Base-by-base conservation (phyloP, 805 yeast species). In the Limtongia smithiae region DNA sequence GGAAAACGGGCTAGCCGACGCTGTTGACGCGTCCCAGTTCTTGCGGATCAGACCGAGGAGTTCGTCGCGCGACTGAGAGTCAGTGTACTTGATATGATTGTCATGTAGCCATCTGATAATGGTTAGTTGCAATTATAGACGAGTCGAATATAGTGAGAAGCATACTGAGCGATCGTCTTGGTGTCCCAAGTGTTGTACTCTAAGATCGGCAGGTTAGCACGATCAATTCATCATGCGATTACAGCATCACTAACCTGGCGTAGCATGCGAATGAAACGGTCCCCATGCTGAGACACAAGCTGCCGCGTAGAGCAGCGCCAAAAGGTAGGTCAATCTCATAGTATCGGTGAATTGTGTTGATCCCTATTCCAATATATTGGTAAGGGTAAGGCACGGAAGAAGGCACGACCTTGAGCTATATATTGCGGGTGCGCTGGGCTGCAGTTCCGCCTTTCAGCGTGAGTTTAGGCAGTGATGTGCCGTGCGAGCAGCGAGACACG, bases 111-210 rank as follows among this genome's bases (percentile, higher is more conserved):
- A 53, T 37, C 41, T 39, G 28, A 25, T 6, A 25, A 25, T n/a
- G n/a, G 24, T n/a, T 20, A 8, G 5, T 8, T 12, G 15, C 3
- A 4, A 7, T 12, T 15, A 18, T 20, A 1, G 35, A 5, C 35
- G 31, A 28, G 7, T 41, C 34, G 31, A 24, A 17, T n/a, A 17
- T 25, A 9, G 6, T 9, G 2, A 27, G 18, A 3, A 7, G n/a
- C 32, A 24, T 37, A 37, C 41, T 50, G 44, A 3, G 33, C 2
- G 32, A 47, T 28, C 31, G 33, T 47, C 28, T 50, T 46, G 17
- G 50, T 37, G 42, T 50, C 61, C 80, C 86, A 17, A 72, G 48
- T 25, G 31, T 48, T 44, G 46, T 51, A 53, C 35, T 52, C 54
- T 45, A 17, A 4, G 9, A 17, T 8, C 17, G 21, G 15, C 3